Base-by-base conservation (phyloP, 2,329 filamentous ascomycete genomes). In the Fusarium kyushuense region DNA sequence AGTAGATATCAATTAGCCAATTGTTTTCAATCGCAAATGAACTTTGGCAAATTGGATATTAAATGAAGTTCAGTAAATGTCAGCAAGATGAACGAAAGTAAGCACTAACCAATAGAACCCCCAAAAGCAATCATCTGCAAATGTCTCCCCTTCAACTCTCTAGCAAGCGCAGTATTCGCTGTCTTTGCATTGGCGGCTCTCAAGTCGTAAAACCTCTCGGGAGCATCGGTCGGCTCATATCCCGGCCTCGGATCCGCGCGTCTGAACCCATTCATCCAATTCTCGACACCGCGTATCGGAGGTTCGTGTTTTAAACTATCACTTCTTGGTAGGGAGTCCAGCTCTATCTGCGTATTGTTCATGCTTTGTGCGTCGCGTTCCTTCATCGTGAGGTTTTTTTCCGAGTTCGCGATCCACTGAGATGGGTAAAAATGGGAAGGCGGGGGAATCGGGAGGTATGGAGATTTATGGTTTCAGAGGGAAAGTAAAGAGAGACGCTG, bases 61-160 rank as follows among this genome's bases (percentile, higher is more conserved):
- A n/a, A n/a, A n/a, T n/a, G n/a, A n/a, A n/a, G n/a, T n/a, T n/a
- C n/a, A n/a, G n/a, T n/a, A n/a, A n/a, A n/a, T n/a, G n/a, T n/a
- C n/a, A n/a, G n/a, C n/a, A n/a, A n/a, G n/a, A n/a, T n/a, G n/a
- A n/a, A n/a, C n/a, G n/a, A n/a, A n/a, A n/a, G n/a, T 6, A 25
- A 2, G 29, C 13, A 52, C 78, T 41, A 80, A 88, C 92, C 92
- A 74, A 97, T 97, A 14, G 92, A 94, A 52, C 94, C 94, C 67
- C 94, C 94, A 72, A 97, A 97, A 6, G 95, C 95, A 84, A 97
- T 97, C 95, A 97, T 97, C 82, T 97, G 94, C 75, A 97, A 77
- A 82, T 98, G 95, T 49, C 94, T 85, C 14, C 90, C 89, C 80
- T 96, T 96, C 70, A 97, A 80, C 77, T 89, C 90, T 74, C 94